A percentile compares a stretch with the other conserved stretches of the same genome.
phyloP scores from a whole-genome alignment of 2,329 filamentous ascomycete genomes.

The Seiridium cupressi region DNA sequence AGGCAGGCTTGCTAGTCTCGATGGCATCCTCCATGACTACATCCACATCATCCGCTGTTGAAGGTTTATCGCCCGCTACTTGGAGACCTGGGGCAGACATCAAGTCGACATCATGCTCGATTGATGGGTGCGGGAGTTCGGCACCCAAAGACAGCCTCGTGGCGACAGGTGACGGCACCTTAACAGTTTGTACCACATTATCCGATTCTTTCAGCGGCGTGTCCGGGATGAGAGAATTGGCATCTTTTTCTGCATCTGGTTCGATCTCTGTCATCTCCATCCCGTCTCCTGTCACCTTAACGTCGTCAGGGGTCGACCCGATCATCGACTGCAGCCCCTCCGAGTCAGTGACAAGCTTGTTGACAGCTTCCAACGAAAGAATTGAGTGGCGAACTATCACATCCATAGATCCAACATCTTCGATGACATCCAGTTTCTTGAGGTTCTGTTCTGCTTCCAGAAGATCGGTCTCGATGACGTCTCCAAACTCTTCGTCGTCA shows the following conservation, averaged over 20 bases:
- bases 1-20: slow-evolving; percentile 16
- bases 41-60: slow-evolving; percentile 25
- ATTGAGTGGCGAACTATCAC: slow-evolving; percentile 46
- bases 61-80: not conserved
- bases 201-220: not conserved
- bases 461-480: slow-evolving; percentile 54
- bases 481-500: slow-evolving; percentile 56
- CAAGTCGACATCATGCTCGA: slow-evolving; percentile 24
- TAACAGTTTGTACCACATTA: slow-evolving; percentile 13
- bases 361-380: slow-evolving; percentile 47
- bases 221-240: slow-evolving; percentile 13
- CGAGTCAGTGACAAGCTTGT: slow-evolving; percentile 43
- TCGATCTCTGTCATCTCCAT: slow-evolving; percentile 8
- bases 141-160: slow-evolving; percentile 6
- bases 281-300: slow-evolving; percentile 10
- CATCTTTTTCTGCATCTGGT: slow-evolving; percentile 17
- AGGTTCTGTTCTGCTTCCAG: slow-evolving; percentile 49
- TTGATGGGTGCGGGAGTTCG: slow-evolving; percentile 23
- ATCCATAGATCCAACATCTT: slow-evolving; percentile 36
- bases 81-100: slow-evolving; percentile 10
- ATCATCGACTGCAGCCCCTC: slow-evolving; percentile 43
- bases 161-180: slow-evolving; percentile 14
- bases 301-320: slow-evolving; percentile 28
- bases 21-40: slow-evolving; percentile 35
- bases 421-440: slow-evolving; percentile 39